phyloP scores from a whole-genome alignment of 371 early-diverging fungal species.

The Choanephora cucurbitarum region DNA sequence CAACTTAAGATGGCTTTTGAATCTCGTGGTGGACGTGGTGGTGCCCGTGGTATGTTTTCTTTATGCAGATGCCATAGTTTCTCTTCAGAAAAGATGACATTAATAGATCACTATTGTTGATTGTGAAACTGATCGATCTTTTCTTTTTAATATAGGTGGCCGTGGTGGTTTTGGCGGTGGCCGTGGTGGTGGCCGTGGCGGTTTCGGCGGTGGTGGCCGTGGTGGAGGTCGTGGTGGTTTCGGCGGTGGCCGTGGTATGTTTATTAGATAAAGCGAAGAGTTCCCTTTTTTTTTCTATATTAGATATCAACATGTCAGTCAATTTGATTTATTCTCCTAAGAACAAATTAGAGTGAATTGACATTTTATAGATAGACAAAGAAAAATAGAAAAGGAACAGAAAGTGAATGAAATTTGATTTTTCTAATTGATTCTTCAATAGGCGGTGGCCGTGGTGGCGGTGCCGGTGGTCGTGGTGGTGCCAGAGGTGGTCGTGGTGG shows the following conservation, averaged over 20 bases:
- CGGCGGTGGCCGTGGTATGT: slow-evolving; percentile 20
- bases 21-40: slow-evolving; percentile 26
- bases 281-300: too few relatives aligned
- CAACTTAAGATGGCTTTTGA: neutral
- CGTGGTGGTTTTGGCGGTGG: slow-evolving; percentile 52
- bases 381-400: too few relatives aligned
- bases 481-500: slow-evolving; percentile 52
- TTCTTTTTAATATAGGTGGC: slow-evolving; percentile 19
- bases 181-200: slow-evolving; percentile 54
- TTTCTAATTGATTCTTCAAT: neutral
- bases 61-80: slow-evolving; percentile 17
- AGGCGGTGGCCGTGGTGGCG: slow-evolving; percentile 7
- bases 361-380: too few relatives aligned
- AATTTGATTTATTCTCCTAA: too few relatives aligned
- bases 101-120: too few relatives aligned
- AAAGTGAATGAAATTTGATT: too few relatives aligned
- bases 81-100: slow-evolving; percentile 10
- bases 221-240: neutral
- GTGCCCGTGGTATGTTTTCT: slow-evolving; percentile 16
- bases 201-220: slow-evolving; percentile 44
- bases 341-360: too few relatives aligned
- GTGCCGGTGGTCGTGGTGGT: slow-evolving; percentile 41
- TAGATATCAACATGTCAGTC: too few relatives aligned
- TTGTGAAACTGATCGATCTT: neutral
- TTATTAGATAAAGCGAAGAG: too few relatives aligned